Conservation (phyloP, 225 moss, liverwort and hornwort genomes). For the Antitrichia curtipendula region DNA sequence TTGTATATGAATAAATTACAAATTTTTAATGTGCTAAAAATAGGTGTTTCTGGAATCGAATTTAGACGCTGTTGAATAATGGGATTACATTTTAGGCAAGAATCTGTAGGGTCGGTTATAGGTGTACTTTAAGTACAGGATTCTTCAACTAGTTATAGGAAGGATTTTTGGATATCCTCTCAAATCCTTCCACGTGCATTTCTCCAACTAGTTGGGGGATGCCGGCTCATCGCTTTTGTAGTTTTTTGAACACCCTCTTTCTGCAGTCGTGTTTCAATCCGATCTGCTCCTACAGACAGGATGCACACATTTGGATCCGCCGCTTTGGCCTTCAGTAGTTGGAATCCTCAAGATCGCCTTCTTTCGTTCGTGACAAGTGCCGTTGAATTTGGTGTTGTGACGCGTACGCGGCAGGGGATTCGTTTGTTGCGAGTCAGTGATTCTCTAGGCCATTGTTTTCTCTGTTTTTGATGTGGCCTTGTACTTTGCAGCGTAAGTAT, state of each 20-base stretch:
- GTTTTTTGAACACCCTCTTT: background rate
- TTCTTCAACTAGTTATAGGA: background rate
- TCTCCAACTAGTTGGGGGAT: background rate
- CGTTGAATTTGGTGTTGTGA: background rate
- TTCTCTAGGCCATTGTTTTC: background rate
- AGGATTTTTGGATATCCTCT: background rate
- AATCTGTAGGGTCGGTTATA: background rate
- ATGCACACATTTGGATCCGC: background rate
- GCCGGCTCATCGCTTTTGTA: background rate
- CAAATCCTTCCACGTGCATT: background rate
- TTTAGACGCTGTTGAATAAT: background rate
- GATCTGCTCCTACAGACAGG: background rate
- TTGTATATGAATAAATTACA: fast-evolving
- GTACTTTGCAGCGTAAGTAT: background rate
- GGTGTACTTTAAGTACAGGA: background rate
- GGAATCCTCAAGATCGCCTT: too few relatives aligned
- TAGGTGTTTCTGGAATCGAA: fast-evolving
- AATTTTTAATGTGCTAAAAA: background rate
- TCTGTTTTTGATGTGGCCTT: background rate
- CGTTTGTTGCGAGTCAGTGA: background rate
- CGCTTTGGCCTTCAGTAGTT: background rate
- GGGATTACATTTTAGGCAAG: background rate
- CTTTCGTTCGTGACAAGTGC: background rate
- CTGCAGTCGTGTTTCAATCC: background rate
- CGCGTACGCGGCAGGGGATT: background rate